Conservation (phyloP, 148 eudicot genomes). For the Mesembryanthemum crystallinum region DNA sequence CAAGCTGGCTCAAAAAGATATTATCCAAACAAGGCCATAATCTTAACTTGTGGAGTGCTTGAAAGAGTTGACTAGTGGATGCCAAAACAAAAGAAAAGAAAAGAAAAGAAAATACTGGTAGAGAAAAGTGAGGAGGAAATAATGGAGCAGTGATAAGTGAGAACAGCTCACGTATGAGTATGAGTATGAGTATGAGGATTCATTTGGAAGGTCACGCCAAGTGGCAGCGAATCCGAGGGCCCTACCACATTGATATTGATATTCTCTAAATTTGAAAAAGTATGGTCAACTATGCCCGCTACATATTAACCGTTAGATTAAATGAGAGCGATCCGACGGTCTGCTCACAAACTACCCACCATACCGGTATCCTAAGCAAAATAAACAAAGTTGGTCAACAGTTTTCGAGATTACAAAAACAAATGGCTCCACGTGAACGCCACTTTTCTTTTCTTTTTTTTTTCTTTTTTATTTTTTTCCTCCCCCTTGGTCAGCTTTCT, state of each 20-base stretch:
- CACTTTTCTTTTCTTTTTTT: background rate
- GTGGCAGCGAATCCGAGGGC: constrained; percentile 13
- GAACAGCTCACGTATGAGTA: background rate
- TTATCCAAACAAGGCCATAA: too few relatives aligned
- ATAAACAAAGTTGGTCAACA: constrained; percentile 22
- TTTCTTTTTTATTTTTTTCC: too few relatives aligned
- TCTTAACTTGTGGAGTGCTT: too few relatives aligned
- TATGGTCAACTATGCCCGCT: constrained; percentile 26
- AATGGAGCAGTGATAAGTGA: background rate
- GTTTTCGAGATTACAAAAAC: constrained; percentile 17
- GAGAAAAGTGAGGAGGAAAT: background rate
- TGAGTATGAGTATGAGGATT: constrained; percentile 3
- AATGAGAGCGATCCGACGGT: constrained; percentile 14
- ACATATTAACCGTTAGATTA: constrained; percentile 10
- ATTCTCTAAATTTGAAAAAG: background rate
- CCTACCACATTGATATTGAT: constrained; percentile 21
- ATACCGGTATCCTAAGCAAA: background rate
- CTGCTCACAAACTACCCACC: background rate
- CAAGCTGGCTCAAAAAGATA: too few relatives aligned
- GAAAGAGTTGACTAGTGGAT: background rate
- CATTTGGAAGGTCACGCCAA: constrained; percentile 5
- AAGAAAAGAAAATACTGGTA: background rate
- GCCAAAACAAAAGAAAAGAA: background rate
- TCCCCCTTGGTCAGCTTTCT: constrained; percentile 1
- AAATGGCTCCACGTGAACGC: constrained; percentile 26